Evolutionary conservation across 192 early-diverging fungal genomes (phyloP).

Genomic region (Blastocladiella britannica): DNA sequence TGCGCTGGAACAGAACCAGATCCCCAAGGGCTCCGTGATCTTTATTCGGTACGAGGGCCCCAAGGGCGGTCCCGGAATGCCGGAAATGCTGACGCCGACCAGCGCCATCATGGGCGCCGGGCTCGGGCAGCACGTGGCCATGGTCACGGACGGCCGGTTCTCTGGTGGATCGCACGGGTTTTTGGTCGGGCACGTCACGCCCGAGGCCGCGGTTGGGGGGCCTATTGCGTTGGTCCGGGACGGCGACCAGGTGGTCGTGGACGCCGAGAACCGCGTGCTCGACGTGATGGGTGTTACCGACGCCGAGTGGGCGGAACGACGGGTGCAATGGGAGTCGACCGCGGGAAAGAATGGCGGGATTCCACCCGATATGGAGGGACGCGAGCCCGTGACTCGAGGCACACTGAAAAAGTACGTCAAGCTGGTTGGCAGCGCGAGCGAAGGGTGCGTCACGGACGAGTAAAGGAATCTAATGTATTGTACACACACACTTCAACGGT

Average conservation of each 20-base stretch:
- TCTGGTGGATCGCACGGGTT: constrained; percentile 97
- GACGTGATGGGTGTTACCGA: constrained; percentile 49
- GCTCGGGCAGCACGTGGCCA: constrained; percentile 86
- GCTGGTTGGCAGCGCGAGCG: constrained; percentile 52
- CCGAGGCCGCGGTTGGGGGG: constrained; percentile 91
- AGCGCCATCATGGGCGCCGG: constrained; percentile 98
- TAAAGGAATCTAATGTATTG: constrained; percentile 10
- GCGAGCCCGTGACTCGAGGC: too few species aligned
- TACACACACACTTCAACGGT: constrained; percentile 1
- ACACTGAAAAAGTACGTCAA: constrained; percentile 88
- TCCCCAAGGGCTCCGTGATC: constrained; percentile 77
- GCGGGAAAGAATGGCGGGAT: constrained; percentile 73
- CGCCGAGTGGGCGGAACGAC: constrained; percentile 50
- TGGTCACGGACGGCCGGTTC: constrained; percentile 97
- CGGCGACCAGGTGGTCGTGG: constrained; percentile 76
- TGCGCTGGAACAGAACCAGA: constrained; percentile 67
- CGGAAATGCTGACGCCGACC: constrained; percentile 96
- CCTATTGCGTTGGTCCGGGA: constrained; percentile 79
- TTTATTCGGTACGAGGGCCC: constrained; percentile 95
- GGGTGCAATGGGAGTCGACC: constrained; percentile 53
- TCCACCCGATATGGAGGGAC: too few species aligned
- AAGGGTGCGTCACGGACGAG: constrained; percentile 75
- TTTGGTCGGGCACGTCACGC: constrained; percentile 97
- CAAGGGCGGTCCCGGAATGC: constrained; percentile 97
- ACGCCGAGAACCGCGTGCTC: constrained; percentile 58